Evolutionary conservation across 2,329 filamentous ascomycete species (phyloP), one percentile per base, ranked within the genome.

Genomic region (Hymenotorrendiella dingleyae): DNA sequence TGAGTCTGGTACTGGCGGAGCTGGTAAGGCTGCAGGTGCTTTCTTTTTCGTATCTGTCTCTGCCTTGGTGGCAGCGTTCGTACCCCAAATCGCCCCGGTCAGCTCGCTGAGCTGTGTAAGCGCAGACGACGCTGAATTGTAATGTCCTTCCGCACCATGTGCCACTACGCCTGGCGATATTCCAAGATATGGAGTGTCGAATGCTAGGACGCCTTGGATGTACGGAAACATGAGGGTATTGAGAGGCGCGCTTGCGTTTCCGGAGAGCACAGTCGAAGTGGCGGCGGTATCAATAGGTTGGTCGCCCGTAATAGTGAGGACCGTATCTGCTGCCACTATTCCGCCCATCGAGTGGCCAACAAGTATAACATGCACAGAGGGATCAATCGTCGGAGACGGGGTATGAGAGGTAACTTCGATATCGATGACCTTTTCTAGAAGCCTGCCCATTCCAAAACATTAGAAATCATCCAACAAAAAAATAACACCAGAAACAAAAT

Each of bases 351-450:
- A 90, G 63, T 96, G 90, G 19, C 90, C 90, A 44, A 94, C 70
- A 12, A 96, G 75, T 35, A 95, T 74, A 21, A 85, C 84, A 57
- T 81, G 82, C 16, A 95, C 87, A 0, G 84, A 88, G 4, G 89
- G 88, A 48, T 94, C 87, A 50, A 94, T 75, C 0, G 86, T 94
- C 0, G 90, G 90, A 4, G 84, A 90, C 1, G 86, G 78, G 0
- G 88, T 91, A 34, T 74, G 73, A 54, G 86, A 84, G 21, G 76
- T 80, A 44, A 96, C 90, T 66, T 98, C 91, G 57, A 96, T 72
- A 63, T 97, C 93, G 56, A 97, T 96, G 55, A 97, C 86, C 56
- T 86, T 86, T 61, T 96, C 84, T 53, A 90, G 80, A 12, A 97
- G 78, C 87, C 84, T 88, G 38, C 22, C 11, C 10, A 9, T 6